A percentile compares a stretch with the other conserved stretches of the same genome.
Evolutionary conservation across 148 eudicot genomes (phyloP).

Genomic region (Camellia sinensis): DNA sequence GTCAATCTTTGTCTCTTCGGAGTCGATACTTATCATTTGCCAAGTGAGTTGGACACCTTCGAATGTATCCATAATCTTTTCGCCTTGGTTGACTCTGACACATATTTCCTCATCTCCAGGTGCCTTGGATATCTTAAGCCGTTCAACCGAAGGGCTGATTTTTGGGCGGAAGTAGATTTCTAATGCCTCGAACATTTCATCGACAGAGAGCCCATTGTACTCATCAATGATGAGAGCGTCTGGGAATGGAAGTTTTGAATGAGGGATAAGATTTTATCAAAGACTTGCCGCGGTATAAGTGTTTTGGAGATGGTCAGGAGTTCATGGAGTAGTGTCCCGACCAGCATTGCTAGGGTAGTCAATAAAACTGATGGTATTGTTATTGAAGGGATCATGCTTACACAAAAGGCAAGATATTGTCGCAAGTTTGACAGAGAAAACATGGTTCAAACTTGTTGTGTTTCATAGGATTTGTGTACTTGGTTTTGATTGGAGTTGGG

Average conservation of each 20-base stretch:
- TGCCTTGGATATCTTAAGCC: constrained; percentile 16
- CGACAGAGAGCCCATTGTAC: neutral
- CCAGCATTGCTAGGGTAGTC: neutral
- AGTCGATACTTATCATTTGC: neutral
- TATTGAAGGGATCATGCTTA: no score
- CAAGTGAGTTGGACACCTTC: constrained; percentile 14
- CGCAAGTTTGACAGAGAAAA: no score
- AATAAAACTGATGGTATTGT: neutral
- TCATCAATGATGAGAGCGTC: constrained; percentile 19
- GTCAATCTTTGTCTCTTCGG: neutral
- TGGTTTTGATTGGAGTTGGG: no score
- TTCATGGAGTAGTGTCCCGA: neutral
- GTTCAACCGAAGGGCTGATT: constrained; percentile 8
- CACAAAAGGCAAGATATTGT: no score
- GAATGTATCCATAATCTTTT: constrained; percentile 4
- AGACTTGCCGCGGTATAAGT: neutral
- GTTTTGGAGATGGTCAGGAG: neutral
- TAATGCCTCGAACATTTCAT: constrained; percentile 16
- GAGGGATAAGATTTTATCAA: neutral
- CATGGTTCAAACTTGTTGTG: no score
- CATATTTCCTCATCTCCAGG: neutral
- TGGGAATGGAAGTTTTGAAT: constrained; percentile 1
- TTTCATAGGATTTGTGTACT: no score
- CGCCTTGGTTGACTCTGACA: neutral
- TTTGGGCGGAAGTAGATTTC: constrained; percentile 15